phyloP scores from a whole-genome alignment of 495 filamentous ascomycete genomes.

The Aspergillus biplanus region DNA sequence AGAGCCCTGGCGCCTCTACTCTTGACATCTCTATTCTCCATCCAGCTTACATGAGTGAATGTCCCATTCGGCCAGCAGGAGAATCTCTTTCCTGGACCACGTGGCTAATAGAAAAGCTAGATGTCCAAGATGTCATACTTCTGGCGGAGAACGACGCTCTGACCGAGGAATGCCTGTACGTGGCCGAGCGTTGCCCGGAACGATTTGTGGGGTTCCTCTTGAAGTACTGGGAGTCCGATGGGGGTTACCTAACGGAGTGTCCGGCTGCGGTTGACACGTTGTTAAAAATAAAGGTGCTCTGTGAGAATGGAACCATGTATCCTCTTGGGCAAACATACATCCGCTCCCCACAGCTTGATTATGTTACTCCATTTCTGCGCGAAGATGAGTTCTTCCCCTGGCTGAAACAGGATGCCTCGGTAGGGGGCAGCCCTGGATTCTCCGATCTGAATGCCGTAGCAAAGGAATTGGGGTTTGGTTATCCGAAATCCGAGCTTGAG shows the following conservation, averaged over 20 bases:
- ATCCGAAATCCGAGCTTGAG: constrained; percentile 19
- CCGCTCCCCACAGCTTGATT: constrained; percentile 15
- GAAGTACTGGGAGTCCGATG: constrained; percentile 20
- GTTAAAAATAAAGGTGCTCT: constrained; percentile 17
- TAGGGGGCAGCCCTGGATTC: constrained; percentile 1
- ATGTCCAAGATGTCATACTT: constrained; percentile 14
- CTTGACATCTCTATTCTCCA: constrained; percentile 16
- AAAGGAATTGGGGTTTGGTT: constrained; percentile 17
- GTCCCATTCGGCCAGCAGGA: constrained; percentile 13
- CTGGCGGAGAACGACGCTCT: constrained; percentile 9
- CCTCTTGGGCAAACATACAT: constrained; percentile 25
- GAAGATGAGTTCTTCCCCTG: constrained; percentile 31
- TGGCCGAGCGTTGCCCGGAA: constrained; percentile 30
- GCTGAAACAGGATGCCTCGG: constrained; percentile 17
- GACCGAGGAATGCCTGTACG: constrained; percentile 29
- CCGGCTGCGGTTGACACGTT: not conserved
- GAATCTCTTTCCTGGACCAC: constrained; percentile 16
- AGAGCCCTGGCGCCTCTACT: not conserved
- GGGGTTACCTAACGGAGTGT: not conserved
- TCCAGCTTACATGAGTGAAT: constrained; percentile 16
- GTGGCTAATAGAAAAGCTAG: constrained; percentile 16
- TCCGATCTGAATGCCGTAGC: constrained; percentile 5
- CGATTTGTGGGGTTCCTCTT: constrained; percentile 32
- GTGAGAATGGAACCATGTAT: constrained; percentile 17
- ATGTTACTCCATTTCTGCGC: constrained; percentile 22